phyloP scores from a whole-genome alignment of 2,329 filamentous ascomycete species.

The Penicillium sumatraense region DNA sequence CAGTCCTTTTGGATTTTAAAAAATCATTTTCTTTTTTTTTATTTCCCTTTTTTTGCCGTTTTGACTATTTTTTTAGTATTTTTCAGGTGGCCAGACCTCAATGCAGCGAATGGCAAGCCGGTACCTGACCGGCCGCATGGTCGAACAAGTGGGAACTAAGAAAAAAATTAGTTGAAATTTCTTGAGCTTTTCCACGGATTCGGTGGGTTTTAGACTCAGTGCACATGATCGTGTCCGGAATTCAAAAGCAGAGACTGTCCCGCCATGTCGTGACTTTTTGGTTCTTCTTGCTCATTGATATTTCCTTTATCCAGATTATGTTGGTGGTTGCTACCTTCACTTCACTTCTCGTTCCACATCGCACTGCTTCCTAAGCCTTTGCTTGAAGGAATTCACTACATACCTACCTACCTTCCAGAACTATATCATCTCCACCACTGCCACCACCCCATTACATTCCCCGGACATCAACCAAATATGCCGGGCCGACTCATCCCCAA shows the following conservation, averaged over 20 bases:
- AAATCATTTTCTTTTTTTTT: slow-evolving; percentile 9
- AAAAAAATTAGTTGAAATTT: slow-evolving; percentile 26
- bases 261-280: slow-evolving; percentile 20
- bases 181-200: slow-evolving; percentile 28
- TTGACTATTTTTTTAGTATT: slow-evolving; percentile 6
- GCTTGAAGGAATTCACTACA: no score
- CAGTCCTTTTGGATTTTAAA: background rate
- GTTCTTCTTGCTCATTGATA: slow-evolving; percentile 12
- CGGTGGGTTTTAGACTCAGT: slow-evolving; percentile 19
- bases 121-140: slow-evolving; percentile 23
- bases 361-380: slow-evolving; percentile 27
- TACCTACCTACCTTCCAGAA: no score
- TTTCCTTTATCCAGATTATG: slow-evolving; percentile 17
- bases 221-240: slow-evolving; percentile 28
- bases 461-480: slow-evolving; percentile 31
- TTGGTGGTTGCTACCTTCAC: slow-evolving; percentile 16
- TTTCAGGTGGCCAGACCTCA: slow-evolving; percentile 29
- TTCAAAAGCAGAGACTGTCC: slow-evolving; percentile 25
- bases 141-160: slow-evolving; percentile 33
- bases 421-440: background rate
- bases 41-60: background rate
- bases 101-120: slow-evolving; percentile 11
- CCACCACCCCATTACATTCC: slow-evolving; percentile 1
- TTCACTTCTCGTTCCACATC: slow-evolving; percentile 29
- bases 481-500: slow-evolving; percentile 47